These are phyloP conservation scores for Stagonosporopsis chrysanthemi DNA, from an alignment of 2,329 filamentous ascomycete genomes.

Conservation along the genomic window DNA sequence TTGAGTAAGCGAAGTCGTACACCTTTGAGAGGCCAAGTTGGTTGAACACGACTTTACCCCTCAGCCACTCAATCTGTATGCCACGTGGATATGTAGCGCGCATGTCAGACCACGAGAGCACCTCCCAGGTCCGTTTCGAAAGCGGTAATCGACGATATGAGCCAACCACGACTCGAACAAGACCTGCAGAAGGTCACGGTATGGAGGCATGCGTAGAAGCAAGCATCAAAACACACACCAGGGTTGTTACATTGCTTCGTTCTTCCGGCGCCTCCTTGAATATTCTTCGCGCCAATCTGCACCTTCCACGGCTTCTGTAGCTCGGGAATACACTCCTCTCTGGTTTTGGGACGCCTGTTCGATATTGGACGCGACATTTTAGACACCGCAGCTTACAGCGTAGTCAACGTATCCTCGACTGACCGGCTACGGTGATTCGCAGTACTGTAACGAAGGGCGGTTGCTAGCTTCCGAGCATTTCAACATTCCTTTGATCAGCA, in stretches of 20 bases:
- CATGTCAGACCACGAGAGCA: conserved; percentile 10
- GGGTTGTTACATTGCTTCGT: not conserved
- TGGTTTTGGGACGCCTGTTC: conserved; percentile 34
- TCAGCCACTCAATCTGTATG: not conserved
- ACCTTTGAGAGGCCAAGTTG: not conserved
- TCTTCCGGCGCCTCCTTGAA: conserved; percentile 5
- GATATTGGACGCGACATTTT: conserved; percentile 35
- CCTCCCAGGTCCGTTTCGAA: conserved; percentile 11
- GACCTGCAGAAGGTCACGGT: conserved; percentile 2
- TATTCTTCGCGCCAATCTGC: conserved; percentile 27
- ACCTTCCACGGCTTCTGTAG: conserved; percentile 35
- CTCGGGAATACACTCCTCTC: conserved; percentile 25
- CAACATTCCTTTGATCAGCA: conserved; percentile 30
- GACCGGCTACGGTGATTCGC: conserved; percentile 32
- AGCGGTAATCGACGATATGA: conserved; percentile 3
- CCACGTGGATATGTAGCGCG: conserved; percentile 12
- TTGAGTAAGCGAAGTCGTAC: not conserved
- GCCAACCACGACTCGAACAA: not conserved
- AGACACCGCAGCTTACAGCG: conserved; percentile 33
- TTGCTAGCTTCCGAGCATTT: conserved; percentile 26
- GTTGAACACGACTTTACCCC: conserved; percentile 7
- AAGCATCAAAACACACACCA: not conserved
- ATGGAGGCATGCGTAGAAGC: not conserved
- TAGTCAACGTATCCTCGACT: conserved; percentile 23
- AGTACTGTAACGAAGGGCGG: conserved; percentile 35